A percentile compares a stretch with the other conserved stretches of the same genome.
These are phyloP conservation scores for Cronartium quercuum DNA, from an alignment of 1,284 basidiomycete species.

Conservation along the genomic window DNA sequence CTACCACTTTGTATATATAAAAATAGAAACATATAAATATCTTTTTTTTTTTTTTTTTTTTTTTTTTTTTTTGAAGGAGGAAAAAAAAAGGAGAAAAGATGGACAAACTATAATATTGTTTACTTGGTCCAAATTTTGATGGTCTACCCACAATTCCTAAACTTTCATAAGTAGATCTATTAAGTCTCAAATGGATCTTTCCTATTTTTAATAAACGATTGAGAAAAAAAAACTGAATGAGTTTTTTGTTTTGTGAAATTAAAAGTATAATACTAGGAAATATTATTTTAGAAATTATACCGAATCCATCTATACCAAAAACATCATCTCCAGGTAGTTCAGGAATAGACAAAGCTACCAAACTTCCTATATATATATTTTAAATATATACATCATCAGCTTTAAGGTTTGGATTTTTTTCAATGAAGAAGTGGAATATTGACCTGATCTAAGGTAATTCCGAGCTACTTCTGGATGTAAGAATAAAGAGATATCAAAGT, in stretches of 20 bases:
- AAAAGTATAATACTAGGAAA: slow-evolving; percentile 41
- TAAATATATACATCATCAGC: not conserved
- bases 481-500: slow-evolving; percentile 5
- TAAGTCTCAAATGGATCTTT: slow-evolving; percentile 45
- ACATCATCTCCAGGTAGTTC: slow-evolving; percentile 7
- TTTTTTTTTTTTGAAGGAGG: not conserved
- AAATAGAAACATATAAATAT: not conserved
- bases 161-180: slow-evolving; percentile 37
- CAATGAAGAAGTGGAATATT: not conserved
- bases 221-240: slow-evolving; percentile 41
- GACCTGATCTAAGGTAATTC: slow-evolving; percentile 29
- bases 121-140: slow-evolving; percentile 14
- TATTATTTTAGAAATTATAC: slow-evolving; percentile 42
- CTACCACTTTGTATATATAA: slow-evolving; percentile 5
- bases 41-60: not conserved
- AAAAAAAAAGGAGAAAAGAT: not conserved
- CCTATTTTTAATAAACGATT: slow-evolving; percentile 42
- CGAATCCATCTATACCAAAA: slow-evolving; percentile 36
- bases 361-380: not conserved
- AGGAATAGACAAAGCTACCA: slow-evolving; percentile 15
- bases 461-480: not conserved
- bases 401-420: not conserved
- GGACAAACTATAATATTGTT: slow-evolving; percentile 16
- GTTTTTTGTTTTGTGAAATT: slow-evolving; percentile 40
- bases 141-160: slow-evolving; percentile 21